Evolutionary conservation across 176 grass and related monocot genomes (phyloP).

Genomic region (Musa acuminata): DNA sequence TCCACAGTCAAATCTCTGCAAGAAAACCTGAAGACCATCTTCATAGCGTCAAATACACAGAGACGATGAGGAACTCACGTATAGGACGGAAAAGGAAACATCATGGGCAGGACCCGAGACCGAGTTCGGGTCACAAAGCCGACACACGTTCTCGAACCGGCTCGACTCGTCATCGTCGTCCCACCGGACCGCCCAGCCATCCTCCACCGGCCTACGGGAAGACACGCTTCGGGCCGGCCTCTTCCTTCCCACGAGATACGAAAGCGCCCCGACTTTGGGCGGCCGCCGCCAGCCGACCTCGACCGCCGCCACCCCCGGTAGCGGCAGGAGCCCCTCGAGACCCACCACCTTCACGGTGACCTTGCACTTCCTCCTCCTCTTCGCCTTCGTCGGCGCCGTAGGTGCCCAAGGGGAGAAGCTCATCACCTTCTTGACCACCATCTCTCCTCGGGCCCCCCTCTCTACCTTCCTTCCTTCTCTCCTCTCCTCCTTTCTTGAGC

Average conservation of each 20-base stretch:
- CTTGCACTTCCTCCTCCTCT: conserved; percentile 20
- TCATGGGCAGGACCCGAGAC: conserved; percentile 5
- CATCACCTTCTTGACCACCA: conserved; percentile 6
- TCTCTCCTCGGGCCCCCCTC: background rate
- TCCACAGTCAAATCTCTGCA: too few species aligned
- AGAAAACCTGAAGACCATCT: too few species aligned
- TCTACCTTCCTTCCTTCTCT: background rate
- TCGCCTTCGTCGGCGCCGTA: background rate
- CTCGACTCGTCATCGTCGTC: conserved; percentile 26
- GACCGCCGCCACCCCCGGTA: conserved; percentile 24
- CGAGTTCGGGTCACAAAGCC: conserved; percentile 8
- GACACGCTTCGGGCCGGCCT: conserved; percentile 17
- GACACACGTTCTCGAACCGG: conserved; percentile 28
- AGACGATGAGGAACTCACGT: conserved; percentile 35
- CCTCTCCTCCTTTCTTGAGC: background rate
- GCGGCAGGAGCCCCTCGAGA: conserved; percentile 41
- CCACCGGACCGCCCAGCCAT: conserved; percentile 40
- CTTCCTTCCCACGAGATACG: conserved; percentile 9
- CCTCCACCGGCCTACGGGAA: conserved; percentile 14
- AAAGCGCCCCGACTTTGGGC: conserved; percentile 21
- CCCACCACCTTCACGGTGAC: conserved; percentile 39
- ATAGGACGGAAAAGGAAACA: conserved; percentile 61
- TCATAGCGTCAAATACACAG: too few species aligned
- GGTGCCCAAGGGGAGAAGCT: conserved; percentile 1
- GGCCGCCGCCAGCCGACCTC: conserved; percentile 53